These are phyloP conservation scores for Pseudogymnoascus sp. DNA, from an alignment of 2,329 filamentous ascomycete species.

Conservation along the genomic window DNA sequence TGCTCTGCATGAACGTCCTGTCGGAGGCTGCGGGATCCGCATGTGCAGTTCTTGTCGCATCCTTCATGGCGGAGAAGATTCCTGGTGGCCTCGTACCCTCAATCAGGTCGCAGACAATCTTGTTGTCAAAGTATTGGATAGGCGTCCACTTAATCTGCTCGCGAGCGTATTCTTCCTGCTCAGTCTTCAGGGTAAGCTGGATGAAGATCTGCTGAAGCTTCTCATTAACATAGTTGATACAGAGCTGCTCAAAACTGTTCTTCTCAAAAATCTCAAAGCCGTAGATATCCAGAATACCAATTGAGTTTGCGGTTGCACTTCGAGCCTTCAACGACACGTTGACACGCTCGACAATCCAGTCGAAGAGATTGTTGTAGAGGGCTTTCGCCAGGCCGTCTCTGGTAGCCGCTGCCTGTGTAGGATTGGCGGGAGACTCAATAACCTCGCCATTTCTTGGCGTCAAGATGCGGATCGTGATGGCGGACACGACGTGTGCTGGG, in stretches of 20 bases:
- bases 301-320: constrained; percentile 69
- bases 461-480: constrained; percentile 82
- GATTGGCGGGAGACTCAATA: constrained; percentile 73
- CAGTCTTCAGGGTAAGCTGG: constrained; percentile 88
- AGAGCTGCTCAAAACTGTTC: constrained; percentile 97
- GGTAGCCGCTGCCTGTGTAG: constrained; percentile 76
- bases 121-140: constrained; percentile 99
- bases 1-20: constrained; percentile 86
- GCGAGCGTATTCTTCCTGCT: constrained; percentile 93
- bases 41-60: constrained; percentile 96
- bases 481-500: constrained; percentile 70
- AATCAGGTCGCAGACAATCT: constrained; percentile 95
- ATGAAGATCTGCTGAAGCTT: constrained; percentile 99
- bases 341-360: constrained; percentile 93
- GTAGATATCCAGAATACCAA: constrained; percentile 97
- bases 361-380: constrained; percentile 96
- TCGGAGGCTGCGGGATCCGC: constrained; percentile 92
- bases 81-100: constrained; percentile 85
- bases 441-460: constrained; percentile 59
- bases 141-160: constrained; percentile 98
- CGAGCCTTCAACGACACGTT: constrained; percentile 80
- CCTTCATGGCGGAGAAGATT: constrained; percentile 92
- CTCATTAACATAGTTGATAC: constrained; percentile 99
- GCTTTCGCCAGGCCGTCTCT: constrained; percentile 87
- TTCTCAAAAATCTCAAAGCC: constrained; percentile 99